Base-by-base conservation (phyloP, 2,329 filamentous ascomycete genomes). In the Biscogniauxia mediterranea region DNA sequence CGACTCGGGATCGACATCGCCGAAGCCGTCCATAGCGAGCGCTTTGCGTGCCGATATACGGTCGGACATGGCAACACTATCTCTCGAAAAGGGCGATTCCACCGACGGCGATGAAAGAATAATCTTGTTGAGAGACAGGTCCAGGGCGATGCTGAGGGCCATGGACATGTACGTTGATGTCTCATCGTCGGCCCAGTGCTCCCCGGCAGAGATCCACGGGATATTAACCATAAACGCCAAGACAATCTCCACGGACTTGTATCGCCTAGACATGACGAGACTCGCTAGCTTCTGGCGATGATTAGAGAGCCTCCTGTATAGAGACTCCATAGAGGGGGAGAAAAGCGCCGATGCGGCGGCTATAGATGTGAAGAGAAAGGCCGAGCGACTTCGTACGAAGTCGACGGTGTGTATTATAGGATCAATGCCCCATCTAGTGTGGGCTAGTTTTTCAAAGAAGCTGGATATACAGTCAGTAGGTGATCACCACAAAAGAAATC, bases 161-260 rank as follows among this genome's bases (percentile, higher is more conserved):
- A 89, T 87, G 1, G 88, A 85, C 58, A 92, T 85, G 66, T 90
- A 91, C 51, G 85, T 83, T 61, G 88, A 90, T 0, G 89, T 90
- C 68, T 91, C 89, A 62, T 92, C 89, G 65, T 91, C 89, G 9
- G 87, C 87, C 72, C 85, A 88, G 68, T 89, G 86, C 61, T 83
- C 77, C 1, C 87, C 86, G 1, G 87, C 86, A 28, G 85, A 85
- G 83, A 91, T 90, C 89, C 89, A 92, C 0, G 89, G 89, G 6
- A 92, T 83, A 63, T 91, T 91, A 32, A 90, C 83, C 85, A 92
- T 89, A 69, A 91, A 91, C 0, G 87, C 89, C 1, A 92, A 77
- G 0, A 92, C 86, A 59, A 92, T 90, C 71, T 92, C 89, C 5
- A 90, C 87, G 0, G 89, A 92, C 59, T 87, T 83, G 68, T 86